These are phyloP conservation scores for Trichophyton simii DNA, from an alignment of 2,329 filamentous ascomycete species.

Conservation along the genomic window DNA sequence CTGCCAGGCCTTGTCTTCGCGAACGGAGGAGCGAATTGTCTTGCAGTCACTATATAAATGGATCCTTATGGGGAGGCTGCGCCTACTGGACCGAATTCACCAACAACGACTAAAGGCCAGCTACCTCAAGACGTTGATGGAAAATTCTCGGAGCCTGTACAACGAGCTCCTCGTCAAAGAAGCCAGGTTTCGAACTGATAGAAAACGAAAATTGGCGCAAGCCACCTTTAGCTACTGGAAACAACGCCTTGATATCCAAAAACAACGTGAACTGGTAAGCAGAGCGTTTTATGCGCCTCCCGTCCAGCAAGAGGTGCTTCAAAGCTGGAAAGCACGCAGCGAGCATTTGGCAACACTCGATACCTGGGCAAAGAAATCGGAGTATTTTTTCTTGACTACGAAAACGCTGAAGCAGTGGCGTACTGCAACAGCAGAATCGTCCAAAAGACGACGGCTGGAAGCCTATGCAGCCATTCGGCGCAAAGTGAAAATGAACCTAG, in stretches of 20 bases:
- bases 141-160: conserved; percentile 28
- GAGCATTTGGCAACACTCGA: conserved; percentile 38
- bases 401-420: conserved; percentile 41
- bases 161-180: conserved; percentile 27
- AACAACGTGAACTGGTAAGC: conserved; percentile 30
- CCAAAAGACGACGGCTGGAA: conserved; percentile 42
- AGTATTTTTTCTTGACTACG: conserved; percentile 44
- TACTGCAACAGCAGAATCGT: conserved; percentile 36
- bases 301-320: conserved; percentile 29
- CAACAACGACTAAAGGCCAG: conserved; percentile 30
- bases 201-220: conserved; percentile 23
- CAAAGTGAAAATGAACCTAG: conserved; percentile 43
- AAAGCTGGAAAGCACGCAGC: conserved; percentile 26
- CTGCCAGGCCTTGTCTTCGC: conserved; percentile 38
- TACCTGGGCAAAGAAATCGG: conserved; percentile 42
- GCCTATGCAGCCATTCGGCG: conserved; percentile 44
- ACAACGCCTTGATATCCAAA: conserved; percentile 26
- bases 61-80: conserved; percentile 41
- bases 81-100: conserved; percentile 28
- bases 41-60: conserved; percentile 49
- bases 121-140: conserved; percentile 29
- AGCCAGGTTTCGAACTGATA: conserved; percentile 23
- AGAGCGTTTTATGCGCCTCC: conserved; percentile 34
- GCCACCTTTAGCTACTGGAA: conserved; percentile 29
- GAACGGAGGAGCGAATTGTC: conserved; percentile 44